Base-by-base conservation (phyloP, 129 eudicot genomes). In the Flaveria sonorensis region DNA sequence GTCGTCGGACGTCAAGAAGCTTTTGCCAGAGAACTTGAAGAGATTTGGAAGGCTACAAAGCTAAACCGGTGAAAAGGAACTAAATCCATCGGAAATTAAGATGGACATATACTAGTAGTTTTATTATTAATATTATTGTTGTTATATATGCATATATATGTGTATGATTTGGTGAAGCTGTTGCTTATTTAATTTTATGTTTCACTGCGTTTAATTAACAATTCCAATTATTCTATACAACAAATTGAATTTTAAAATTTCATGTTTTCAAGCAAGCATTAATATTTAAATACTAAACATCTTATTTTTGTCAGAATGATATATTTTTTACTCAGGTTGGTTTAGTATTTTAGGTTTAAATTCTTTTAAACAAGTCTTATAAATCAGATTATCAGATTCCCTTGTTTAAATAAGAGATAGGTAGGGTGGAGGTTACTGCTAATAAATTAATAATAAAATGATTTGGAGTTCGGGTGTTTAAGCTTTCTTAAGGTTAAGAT, bases 11-110 rank as follows among this genome's bases (percentile, higher is more conserved):
- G 96, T 57, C 98, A 94, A 77, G 74, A 87, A 81, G 88, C 92
- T 7, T 91, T 94, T 57, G 97, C 98, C 5, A 83, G 90, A 71
- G 97, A 94, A 81, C 98, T 94, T 10, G 98, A 94, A 83, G 84
- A 81, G 51, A 94, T 94, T 77, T 94, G 98, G 98, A 84, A 66
- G 66, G 81, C 45, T 46, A 55, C 75, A 16, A 56, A 47, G 6
- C 46, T 30, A 30, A 74, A 66, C 39, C 70, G 71, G 64, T 81
- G 74, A 81, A 80, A 73, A 45, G 11, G 9, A 50, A 63, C 14
- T 15, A 10, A 73, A 46, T 80, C 84, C 79, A 30, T 74, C 55
- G 7, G 26, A 73, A 67, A 56, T 55, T 51, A 65, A 64, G 65
- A 81, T 80, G 79, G 83, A 73, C 52, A 11, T 42, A 67, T 74